A percentile compares a stretch with the other conserved stretches of the same genome.
phyloP scores from a whole-genome alignment of 306 rosid genomes.

The Corylus avellana region DNA sequence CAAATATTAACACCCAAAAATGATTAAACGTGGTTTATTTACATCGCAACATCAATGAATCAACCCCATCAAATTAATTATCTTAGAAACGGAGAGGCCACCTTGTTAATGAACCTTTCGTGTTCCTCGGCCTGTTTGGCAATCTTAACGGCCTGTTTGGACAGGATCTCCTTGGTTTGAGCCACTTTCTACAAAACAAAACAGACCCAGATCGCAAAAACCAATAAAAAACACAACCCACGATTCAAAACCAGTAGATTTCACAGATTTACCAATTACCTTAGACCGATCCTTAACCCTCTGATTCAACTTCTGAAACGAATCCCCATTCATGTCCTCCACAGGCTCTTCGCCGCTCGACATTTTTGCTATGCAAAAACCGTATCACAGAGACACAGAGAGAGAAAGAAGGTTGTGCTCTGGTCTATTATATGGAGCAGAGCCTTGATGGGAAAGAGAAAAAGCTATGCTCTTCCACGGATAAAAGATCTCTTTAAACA shows the following conservation, averaged over 20 bases:
- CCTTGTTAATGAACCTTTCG: constrained; percentile 84
- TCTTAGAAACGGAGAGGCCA: constrained; percentile 21
- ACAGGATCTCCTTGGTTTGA: constrained; percentile 60
- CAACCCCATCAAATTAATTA: constrained; percentile 4
- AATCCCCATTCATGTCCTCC: constrained; percentile 48
- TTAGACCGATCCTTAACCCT: constrained; percentile 68
- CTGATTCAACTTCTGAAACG: constrained; percentile 49
- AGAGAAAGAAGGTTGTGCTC: background rate
- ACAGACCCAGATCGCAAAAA: constrained; percentile 34
- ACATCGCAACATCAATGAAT: background rate
- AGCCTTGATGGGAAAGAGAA: too few species aligned
- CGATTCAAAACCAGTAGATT: constrained; percentile 19
- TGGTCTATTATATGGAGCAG: too few species aligned
- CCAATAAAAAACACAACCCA: constrained; percentile 8
- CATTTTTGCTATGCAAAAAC: constrained; percentile 33
- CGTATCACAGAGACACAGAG: background rate
- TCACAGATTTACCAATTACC: constrained; percentile 36
- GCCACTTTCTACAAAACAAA: constrained; percentile 54
- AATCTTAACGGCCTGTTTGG: constrained; percentile 78
- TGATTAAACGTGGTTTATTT: background rate
- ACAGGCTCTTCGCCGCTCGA: constrained; percentile 49
- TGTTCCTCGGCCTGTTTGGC: constrained; percentile 91
- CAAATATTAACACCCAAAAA: background rate
- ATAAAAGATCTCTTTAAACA: too few species aligned
- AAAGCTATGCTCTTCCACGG: too few species aligned